Evolutionary conservation across 1,139 yeast genomes (phyloP), one percentile per base, ranked within the genome.

Genomic region (Suhomyces coccinellae): DNA sequence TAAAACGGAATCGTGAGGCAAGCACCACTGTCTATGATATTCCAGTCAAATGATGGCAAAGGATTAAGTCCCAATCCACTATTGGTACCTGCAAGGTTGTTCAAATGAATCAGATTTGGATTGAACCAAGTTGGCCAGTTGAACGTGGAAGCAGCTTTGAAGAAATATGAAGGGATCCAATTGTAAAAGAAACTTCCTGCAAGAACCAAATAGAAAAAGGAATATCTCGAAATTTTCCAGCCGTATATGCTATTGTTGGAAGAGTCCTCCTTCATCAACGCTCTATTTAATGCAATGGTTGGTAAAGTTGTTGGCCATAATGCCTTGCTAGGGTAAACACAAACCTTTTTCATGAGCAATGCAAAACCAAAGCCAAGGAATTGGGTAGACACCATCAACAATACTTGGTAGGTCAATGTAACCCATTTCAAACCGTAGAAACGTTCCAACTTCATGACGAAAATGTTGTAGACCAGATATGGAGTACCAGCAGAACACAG

Each of bases 51-150:
- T 0, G 75, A 53, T 0, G 79, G 77, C 45, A 66, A 57, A 1
- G 78, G 78, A 42, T 74, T 74, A 15, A 73, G 52, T 0, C 79
- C 79, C 43, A 74, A 59, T 0, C 79, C 79, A 13, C 55, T 53
- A 22, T 56, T 59, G 27, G 67, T 59, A 0, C 79, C 79, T 0
- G 77, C 54, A 2, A 74, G 48, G 50, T 73, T 73, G 6, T 63
- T 62, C 44, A 73, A 58, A 49, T 69, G 73, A 16, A 73, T 55
- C 73, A 69, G 75, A 17, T 60, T 52, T 0, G 76, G 75, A 33
- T 52, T 57, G 42, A 74, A 58, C 79, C 79, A 74, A 3, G 79
- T 73, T 3, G 77, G 75, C 79, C 79, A 74, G 50, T 73, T 74
- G 51, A 73, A 71, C 4, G 63, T 67, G 1, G 77, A 70, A 17